Conservation (phyloP, 805 yeast species). For the Ogataea trehaloabstinens region DNA sequence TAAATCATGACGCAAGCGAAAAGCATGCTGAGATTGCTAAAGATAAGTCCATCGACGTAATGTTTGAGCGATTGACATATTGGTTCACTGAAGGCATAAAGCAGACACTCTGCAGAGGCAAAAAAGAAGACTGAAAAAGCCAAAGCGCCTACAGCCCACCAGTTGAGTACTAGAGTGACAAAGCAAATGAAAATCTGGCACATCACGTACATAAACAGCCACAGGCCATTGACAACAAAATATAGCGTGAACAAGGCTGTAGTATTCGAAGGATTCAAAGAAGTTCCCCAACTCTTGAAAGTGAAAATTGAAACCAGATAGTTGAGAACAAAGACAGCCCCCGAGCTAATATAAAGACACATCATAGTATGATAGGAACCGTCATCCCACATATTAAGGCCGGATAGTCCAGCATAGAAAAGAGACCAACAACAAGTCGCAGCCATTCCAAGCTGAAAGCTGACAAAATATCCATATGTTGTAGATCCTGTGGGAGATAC, state of each 20-base stretch:
- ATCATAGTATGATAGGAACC: conserved; percentile 71
- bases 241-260: conserved; percentile 67
- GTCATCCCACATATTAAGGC: conserved; percentile 93
- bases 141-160: conserved; percentile 92
- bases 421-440: conserved; percentile 71
- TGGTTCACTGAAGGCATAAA: conserved; percentile 62
- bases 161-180: conserved; percentile 59
- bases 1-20: conserved; percentile 92
- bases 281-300: conserved; percentile 61
- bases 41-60: conserved; percentile 87
- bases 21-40: conserved; percentile 76
- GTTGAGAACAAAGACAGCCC: conserved; percentile 57
- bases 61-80: conserved; percentile 77
- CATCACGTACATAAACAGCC: conserved; percentile 58
- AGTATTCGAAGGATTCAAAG: conserved; percentile 51
- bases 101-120: conserved; percentile 72
- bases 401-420: conserved; percentile 71
- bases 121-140: conserved; percentile 70
- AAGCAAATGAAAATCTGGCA: conserved; percentile 69
- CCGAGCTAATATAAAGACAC: conserved; percentile 49
- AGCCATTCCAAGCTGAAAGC: conserved; percentile 72
- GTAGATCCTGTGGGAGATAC: conserved; percentile 83
- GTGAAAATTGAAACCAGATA: conserved; percentile 71
- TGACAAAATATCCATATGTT: conserved; percentile 78
- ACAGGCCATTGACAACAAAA: conserved; percentile 68